Evolutionary conservation across 345 rosid species (phyloP).

Genomic region (Nephelium lappaceum): DNA sequence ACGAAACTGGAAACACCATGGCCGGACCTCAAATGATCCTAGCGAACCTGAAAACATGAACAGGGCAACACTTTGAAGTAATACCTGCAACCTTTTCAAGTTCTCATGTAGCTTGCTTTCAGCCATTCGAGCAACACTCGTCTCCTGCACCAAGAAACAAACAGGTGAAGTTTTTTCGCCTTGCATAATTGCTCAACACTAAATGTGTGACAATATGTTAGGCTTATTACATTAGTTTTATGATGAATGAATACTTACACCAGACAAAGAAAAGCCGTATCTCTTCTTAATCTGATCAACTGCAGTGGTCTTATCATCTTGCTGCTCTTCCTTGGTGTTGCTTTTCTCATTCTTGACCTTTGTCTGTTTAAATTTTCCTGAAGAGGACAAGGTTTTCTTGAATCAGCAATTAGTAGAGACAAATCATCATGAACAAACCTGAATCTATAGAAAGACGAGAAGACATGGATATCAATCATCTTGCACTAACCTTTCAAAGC

Average conservation of each 20-base stretch:
- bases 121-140: constrained; percentile 73
- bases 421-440: background rate
- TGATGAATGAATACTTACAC: constrained; percentile 46
- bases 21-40: too few relatives aligned
- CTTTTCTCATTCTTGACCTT: constrained; percentile 69
- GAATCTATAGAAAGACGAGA: background rate
- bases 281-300: constrained; percentile 89
- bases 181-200: background rate
- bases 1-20: too few relatives aligned
- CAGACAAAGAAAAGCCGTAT: constrained; percentile 71
- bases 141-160: constrained; percentile 49
- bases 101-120: constrained; percentile 88
- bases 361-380: constrained; percentile 74
- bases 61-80: background rate
- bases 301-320: constrained; percentile 50
- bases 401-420: background rate
- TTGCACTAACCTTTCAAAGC: constrained; percentile 55
- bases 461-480: constrained; percentile 1
- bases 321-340: constrained; percentile 54
- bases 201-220: background rate
- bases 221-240: background rate
- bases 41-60: background rate
- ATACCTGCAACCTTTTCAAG: constrained; percentile 72
- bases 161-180: background rate
- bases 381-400: constrained; percentile 1